A percentile compares a stretch with the other conserved stretches of the same genome.
phyloP scores from a whole-genome alignment of 768 basidiomycete species.

The Punctularia strigosozonata region DNA sequence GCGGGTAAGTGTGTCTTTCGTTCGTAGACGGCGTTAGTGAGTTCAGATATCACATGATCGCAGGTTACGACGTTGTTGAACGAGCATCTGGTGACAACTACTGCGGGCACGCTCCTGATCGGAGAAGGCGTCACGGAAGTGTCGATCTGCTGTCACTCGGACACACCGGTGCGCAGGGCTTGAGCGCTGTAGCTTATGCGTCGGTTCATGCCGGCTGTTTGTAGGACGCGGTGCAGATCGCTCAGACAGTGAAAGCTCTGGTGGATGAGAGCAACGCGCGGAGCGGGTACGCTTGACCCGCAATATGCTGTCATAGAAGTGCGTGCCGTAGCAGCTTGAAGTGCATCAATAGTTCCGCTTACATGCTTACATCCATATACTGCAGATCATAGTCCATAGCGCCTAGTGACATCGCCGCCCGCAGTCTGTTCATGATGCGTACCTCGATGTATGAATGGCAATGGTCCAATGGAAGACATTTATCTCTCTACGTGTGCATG shows the following conservation, averaged over 20 bases:
- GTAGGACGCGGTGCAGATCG: conserved; percentile 43
- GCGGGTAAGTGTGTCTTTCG: conserved; percentile 22
- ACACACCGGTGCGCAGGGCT: conserved; percentile 38
- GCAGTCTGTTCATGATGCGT: too few species aligned
- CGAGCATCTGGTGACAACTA: conserved; percentile 35
- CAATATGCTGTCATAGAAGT: too few species aligned
- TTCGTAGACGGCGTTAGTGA: not conserved
- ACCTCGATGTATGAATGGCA: too few species aligned
- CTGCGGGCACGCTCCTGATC: conserved; percentile 29
- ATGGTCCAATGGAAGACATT: too few species aligned
- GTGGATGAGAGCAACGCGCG: conserved; percentile 41
- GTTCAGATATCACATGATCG: not conserved
- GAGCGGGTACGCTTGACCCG: conserved; percentile 19
- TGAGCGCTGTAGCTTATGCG: conserved; percentile 4
- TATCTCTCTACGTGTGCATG: too few species aligned
- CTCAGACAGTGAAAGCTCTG: conserved; percentile 35
- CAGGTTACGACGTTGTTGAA: conserved; percentile 35
- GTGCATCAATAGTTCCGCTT: too few species aligned
- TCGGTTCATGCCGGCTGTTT: not conserved
- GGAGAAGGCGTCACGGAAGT: conserved; percentile 34
- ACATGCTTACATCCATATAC: too few species aligned
- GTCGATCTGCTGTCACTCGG: conserved; percentile 56
- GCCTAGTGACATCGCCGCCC: too few species aligned
- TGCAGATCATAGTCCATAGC: too few species aligned
- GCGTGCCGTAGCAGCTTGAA: too few species aligned